Conservation (phyloP, 495 filamentous ascomycete species). For the Penicillium cataractarum region DNA sequence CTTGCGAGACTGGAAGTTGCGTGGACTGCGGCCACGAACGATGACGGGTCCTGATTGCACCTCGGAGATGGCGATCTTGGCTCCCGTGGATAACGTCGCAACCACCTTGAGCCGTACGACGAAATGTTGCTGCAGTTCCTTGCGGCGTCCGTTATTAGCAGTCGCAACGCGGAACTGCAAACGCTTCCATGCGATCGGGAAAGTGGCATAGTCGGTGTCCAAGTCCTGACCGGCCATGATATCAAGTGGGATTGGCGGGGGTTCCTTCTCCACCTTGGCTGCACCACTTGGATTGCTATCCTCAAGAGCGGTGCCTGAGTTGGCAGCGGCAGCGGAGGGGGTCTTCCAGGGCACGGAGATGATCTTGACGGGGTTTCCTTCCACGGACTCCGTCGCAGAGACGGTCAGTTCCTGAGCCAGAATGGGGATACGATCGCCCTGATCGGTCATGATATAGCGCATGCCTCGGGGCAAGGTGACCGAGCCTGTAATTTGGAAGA, state of each 20-base stretch:
- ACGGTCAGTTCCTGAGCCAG: constrained; percentile 76
- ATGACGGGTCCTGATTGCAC: constrained; percentile 75
- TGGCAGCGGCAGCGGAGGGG: constrained; percentile 58
- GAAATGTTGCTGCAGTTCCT: constrained; percentile 83
- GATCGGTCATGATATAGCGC: constrained; percentile 74
- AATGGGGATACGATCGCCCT: constrained; percentile 74
- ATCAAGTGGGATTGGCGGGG: constrained; percentile 71
- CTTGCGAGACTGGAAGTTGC: constrained; percentile 78
- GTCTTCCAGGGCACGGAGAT: constrained; percentile 95
- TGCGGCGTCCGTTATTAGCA: constrained; percentile 76
- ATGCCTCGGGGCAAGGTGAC: constrained; percentile 75
- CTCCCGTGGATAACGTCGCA: constrained; percentile 69
- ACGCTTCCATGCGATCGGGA: constrained; percentile 87
- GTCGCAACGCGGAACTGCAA: constrained; percentile 92
- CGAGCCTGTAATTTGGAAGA: constrained; percentile 86
- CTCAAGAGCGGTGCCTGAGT: constrained; percentile 54
- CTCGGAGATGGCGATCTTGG: constrained; percentile 70
- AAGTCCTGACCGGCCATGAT: constrained; percentile 74
- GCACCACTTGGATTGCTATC: constrained; percentile 50
- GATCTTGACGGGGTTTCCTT: constrained; percentile 85
- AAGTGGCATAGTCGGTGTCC: constrained; percentile 75
- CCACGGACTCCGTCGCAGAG: constrained; percentile 86
- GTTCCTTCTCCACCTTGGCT: constrained; percentile 68
- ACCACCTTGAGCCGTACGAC: constrained; percentile 74
- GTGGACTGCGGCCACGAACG: constrained; percentile 75